Evolutionary conservation across 2,329 filamentous ascomycete species (phyloP).

Genomic region (Fonsecaea pedrosoi): DNA sequence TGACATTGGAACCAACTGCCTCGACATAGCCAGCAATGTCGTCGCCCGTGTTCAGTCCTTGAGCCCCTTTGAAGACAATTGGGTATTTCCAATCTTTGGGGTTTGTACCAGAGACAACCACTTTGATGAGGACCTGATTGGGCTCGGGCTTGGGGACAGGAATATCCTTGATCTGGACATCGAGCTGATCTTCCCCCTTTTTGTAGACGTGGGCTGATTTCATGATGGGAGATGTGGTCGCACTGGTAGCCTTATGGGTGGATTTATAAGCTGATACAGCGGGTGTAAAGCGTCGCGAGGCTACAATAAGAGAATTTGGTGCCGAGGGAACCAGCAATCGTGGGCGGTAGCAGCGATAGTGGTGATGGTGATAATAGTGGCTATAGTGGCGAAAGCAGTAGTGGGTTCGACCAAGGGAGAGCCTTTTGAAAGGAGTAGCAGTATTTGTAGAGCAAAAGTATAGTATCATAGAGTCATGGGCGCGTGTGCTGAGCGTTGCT

Average conservation of each 20-base stretch:
- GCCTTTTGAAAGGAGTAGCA: neutral
- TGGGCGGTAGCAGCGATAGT: neutral
- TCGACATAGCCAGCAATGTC: constrained; percentile 61
- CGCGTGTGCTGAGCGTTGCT: neutral
- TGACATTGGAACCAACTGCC: constrained; percentile 58
- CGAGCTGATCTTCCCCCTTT: constrained; percentile 17
- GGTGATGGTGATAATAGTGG: neutral
- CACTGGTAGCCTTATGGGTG: neutral
- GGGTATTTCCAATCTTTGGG: constrained; percentile 58
- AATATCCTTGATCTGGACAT: constrained; percentile 45
- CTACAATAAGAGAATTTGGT: constrained; percentile 1
- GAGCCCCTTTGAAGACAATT: constrained; percentile 16
- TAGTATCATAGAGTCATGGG: neutral
- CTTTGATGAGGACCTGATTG: constrained; percentile 51
- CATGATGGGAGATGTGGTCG: constrained; percentile 15
- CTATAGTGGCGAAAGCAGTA: neutral
- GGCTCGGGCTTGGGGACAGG: constrained; percentile 50
- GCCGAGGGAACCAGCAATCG: neutral
- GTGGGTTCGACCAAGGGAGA: neutral
- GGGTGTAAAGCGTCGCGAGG: neutral
- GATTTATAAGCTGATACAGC: constrained; percentile 1
- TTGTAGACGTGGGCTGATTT: constrained; percentile 33
- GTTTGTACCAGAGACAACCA: constrained; percentile 53
- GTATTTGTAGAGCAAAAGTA: neutral
- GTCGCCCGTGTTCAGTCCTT: constrained; percentile 55